These are phyloP conservation scores for Cylindrotheca closterium DNA, from an alignment of 108 stramenopile species.

Conservation along the genomic window DNA sequence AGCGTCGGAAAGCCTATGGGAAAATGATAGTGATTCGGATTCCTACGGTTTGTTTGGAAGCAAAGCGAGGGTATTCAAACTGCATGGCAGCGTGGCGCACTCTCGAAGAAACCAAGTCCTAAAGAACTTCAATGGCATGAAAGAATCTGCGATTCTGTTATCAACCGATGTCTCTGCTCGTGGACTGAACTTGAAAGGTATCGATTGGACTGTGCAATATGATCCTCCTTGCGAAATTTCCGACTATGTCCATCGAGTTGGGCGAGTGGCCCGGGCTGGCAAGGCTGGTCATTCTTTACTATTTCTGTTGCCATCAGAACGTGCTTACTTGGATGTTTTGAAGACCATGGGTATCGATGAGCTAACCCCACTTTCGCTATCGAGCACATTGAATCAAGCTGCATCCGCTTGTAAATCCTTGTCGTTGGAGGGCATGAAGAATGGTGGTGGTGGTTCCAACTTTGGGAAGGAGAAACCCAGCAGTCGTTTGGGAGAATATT, in stretches of 20 bases:
- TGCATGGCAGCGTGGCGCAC: constrained; percentile 88
- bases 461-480: background rate
- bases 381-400: constrained; percentile 66
- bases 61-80: constrained; percentile 55
- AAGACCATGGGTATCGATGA: constrained; percentile 61
- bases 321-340: constrained; percentile 79
- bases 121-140: constrained; percentile 44
- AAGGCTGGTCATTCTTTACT: constrained; percentile 80
- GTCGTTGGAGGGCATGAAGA: constrained; percentile 47
- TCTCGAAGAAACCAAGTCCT: constrained; percentile 64
- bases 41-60: constrained; percentile 60
- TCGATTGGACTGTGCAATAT: constrained; percentile 93
- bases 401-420: constrained; percentile 52
- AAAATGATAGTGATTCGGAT: constrained; percentile 6
- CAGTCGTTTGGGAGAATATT: constrained; percentile 55
- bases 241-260: constrained; percentile 91
- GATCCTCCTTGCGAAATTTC: constrained; percentile 90
- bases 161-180: constrained; percentile 94
- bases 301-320: constrained; percentile 89
- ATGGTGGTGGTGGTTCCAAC: constrained; percentile 31
- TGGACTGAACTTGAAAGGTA: constrained; percentile 81
- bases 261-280: constrained; percentile 89
- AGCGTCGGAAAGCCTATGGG: constrained; percentile 52
- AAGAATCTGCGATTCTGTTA: constrained; percentile 59
- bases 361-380: constrained; percentile 67